Percentiles rank a stretch among this genome's conserved stretches.
Conservation (phyloP, 805 yeast genomes). For the Groenewaldozyma tartarivorans region DNA sequence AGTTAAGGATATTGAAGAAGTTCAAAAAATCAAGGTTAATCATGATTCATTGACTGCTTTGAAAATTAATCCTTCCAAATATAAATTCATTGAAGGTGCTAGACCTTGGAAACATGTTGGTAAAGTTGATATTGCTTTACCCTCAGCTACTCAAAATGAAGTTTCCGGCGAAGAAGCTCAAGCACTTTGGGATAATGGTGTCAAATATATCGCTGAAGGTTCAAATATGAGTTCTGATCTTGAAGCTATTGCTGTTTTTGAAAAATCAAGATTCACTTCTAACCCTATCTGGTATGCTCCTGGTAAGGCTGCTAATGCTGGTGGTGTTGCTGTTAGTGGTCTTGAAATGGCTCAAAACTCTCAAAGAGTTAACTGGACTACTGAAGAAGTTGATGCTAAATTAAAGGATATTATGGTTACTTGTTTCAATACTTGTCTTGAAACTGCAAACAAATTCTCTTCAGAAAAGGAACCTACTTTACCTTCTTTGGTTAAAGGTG, state of each 20-base stretch:
- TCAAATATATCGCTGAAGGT: conserved; percentile 94
- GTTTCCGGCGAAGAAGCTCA: conserved; percentile 94
- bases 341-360: conserved; percentile 99
- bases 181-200: conserved; percentile 86
- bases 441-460: conserved; percentile 73
- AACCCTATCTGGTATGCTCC: conserved; percentile 92
- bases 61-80: conserved; percentile 22
- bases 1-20: conserved; percentile 63
- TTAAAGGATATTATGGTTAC: conserved; percentile 86
- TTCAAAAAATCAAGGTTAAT: conserved; percentile 76
- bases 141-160: conserved; percentile 98
- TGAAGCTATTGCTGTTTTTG: conserved; percentile 93
- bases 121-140: conserved; percentile 89
- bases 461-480: conserved; percentile 50
- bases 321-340: conserved; percentile 99
- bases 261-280: conserved; percentile 35
- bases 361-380: conserved; percentile 81
- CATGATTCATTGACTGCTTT: conserved; percentile 39
- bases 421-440: conserved; percentile 88
- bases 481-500: conserved; percentile 97
- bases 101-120: conserved; percentile 96
- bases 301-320: conserved; percentile 98
- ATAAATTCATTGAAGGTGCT: conserved; percentile 82
- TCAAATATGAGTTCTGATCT: conserved; percentile 99
- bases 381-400: conserved; percentile 86